Evolutionary conservation across 768 basidiomycete species (phyloP), one percentile per base, ranked within the genome.

Genomic region (Tephrocybe sp.): DNA sequence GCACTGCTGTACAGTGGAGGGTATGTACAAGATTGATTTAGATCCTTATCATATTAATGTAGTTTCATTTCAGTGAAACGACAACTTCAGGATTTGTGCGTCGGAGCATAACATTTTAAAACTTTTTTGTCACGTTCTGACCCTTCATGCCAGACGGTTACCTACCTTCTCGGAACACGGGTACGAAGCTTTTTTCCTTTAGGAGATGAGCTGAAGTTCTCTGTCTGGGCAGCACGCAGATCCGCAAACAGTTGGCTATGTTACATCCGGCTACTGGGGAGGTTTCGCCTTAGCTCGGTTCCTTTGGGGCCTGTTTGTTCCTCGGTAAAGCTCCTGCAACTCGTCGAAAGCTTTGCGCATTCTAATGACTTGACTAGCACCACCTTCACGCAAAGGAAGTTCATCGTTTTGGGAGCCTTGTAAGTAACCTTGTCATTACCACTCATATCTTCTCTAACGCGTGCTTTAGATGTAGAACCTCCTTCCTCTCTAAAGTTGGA

Each of bases 251-350:
- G 78, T 72, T 5, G 82, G 82, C 3, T 83, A 82, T 56, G 78
- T 80, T 4, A 74, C 77, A 1, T 77, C 77, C 33, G 81, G 81
- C 1, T 82, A 81, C 63, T 83, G 80, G 80, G 78, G 68, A 20
- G 82, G 81, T 1, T 72, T 79, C 50, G 75, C 74, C 0, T 57
- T 79, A 26, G 72, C 74, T 16, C 75, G 81, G 23, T 66, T 80
- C 22, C 35, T 68, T 1, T 78, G 78, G 74, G 80, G 82, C 4
- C 74, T 72, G 56, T 68, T 72, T 45, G 69, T 75, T 10, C 62
- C 71, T 13, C 62, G 52, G 82, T 80, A 48, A 11, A 26, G 7
- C 16, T 26, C 23, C 34, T 31, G 3, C 35, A 7, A 13, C 12
- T 43, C 19, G 16, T 12, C 11, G 26, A 7, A 26, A 26, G 26